These are phyloP conservation scores for Gaertneriomyces semiglobifer DNA, from an alignment of 192 early-diverging fungal genomes.

Conservation along the genomic window DNA sequence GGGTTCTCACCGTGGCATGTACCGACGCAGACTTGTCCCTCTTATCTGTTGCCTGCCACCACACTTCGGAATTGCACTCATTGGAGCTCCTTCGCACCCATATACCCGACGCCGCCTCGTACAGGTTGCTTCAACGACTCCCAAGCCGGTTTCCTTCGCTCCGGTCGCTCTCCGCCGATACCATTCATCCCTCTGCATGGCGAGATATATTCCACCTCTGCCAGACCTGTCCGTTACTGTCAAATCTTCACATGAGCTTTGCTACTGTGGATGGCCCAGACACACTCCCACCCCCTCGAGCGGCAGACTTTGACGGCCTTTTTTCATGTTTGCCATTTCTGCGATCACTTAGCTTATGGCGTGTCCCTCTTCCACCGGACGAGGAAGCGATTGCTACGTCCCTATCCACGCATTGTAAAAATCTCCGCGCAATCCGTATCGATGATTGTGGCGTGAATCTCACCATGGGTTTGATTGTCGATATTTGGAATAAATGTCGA, in stretches of 20 bases:
- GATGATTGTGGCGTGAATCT: conserved; percentile 24
- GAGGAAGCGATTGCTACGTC: conserved; percentile 3
- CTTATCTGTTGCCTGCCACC: conserved; percentile 29
- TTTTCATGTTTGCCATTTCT: conserved; percentile 22
- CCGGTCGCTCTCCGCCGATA: conserved; percentile 26
- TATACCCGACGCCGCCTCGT: conserved; percentile 11
- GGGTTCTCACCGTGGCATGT: conserved; percentile 26
- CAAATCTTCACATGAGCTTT: conserved; percentile 30
- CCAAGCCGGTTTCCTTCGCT: conserved; percentile 21
- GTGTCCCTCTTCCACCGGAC: conserved; percentile 24
- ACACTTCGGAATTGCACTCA: conserved; percentile 26
- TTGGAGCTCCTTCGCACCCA: conserved; percentile 18
- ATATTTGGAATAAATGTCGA: conserved; percentile 26
- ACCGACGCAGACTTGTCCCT: conserved; percentile 27
- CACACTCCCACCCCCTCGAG: neutral
- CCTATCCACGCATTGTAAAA: conserved; percentile 21
- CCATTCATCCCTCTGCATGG: conserved; percentile 18
- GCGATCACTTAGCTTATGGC: conserved; percentile 24
- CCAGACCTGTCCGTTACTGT: conserved; percentile 17
- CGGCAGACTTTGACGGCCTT: conserved; percentile 12
- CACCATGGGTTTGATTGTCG: conserved; percentile 18
- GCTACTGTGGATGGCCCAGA: neutral
- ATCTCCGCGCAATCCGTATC: conserved; percentile 24
- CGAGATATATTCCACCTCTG: conserved; percentile 18
- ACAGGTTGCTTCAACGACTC: conserved; percentile 19